Evolutionary conservation across 2,329 filamentous ascomycete genomes (phyloP).

Genomic region (Dothideomycetidae sp.): DNA sequence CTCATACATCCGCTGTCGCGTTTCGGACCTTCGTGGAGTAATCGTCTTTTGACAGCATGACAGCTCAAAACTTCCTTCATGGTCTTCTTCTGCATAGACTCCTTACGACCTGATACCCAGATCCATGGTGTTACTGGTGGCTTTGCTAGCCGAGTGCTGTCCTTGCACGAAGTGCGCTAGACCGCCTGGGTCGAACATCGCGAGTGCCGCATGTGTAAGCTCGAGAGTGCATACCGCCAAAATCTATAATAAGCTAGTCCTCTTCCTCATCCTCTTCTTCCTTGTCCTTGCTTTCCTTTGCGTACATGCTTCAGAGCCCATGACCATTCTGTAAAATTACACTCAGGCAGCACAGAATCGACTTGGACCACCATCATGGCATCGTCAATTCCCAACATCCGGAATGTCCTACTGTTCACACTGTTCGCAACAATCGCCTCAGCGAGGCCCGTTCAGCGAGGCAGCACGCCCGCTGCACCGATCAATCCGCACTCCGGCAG

Average conservation of each 20-base stretch:
- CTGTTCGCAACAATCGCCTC: not conserved
- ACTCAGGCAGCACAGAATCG: not conserved
- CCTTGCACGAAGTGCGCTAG: not conserved
- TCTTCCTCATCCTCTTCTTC: not conserved
- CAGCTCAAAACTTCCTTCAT: not conserved
- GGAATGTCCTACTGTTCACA: not conserved
- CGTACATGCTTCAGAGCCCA: not conserved
- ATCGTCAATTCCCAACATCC: not conserved
- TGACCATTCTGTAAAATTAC: not conserved
- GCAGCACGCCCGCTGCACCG: not conserved
- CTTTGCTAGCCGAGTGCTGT: too few relatives aligned
- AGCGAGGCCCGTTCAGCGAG: not conserved
- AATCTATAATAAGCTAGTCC: not conserved
- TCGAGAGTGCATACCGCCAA: not conserved
- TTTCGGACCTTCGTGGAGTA: not conserved
- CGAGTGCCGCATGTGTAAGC: not conserved
- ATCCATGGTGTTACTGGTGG: too few relatives aligned
- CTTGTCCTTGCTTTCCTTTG: not conserved
- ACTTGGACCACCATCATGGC: not conserved
- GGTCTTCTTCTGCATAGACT: not conserved
- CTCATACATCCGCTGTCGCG: not conserved
- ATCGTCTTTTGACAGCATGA: not conserved
- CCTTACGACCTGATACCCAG: too few relatives aligned
- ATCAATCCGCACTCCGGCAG: not conserved
- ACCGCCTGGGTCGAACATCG: not conserved